phyloP scores from a whole-genome alignment of 2,329 filamentous ascomycete genomes.

The Arthroderma sp. region DNA sequence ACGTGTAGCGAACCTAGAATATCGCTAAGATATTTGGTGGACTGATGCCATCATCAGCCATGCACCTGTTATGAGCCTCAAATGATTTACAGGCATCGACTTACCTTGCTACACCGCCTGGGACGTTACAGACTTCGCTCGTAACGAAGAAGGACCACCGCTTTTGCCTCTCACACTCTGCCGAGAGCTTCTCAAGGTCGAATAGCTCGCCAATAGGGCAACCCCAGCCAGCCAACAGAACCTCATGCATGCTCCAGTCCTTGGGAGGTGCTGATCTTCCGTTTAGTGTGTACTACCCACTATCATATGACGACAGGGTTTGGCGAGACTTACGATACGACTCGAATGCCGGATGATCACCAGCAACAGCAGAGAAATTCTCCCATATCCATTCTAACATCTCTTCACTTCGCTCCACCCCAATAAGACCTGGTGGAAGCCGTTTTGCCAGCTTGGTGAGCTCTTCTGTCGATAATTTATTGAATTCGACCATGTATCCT shows the following conservation, averaged over 20 bases:
- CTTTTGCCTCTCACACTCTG: constrained; percentile 24
- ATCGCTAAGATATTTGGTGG: constrained; percentile 11
- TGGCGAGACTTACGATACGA: constrained; percentile 16
- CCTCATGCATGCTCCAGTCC: constrained; percentile 29
- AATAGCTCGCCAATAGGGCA: constrained; percentile 37
- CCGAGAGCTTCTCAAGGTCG: constrained; percentile 32
- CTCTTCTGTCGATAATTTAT: constrained; percentile 5
- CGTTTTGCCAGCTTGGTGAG: constrained; percentile 5
- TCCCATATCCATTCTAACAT: constrained; percentile 48
- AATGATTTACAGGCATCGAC: neutral
- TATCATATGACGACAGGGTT: constrained; percentile 19
- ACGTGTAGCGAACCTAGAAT: constrained; percentile 6
- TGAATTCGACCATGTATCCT: constrained; percentile 10
- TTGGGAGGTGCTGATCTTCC: constrained; percentile 4
- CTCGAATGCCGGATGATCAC: constrained; percentile 45
- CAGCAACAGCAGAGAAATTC: constrained; percentile 44
- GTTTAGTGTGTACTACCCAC: neutral
- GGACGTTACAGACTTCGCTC: constrained; percentile 37
- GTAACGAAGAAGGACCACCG: constrained; percentile 40
- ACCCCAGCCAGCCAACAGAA: constrained; percentile 39
- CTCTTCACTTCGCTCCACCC: constrained; percentile 37
- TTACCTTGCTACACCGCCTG: constrained; percentile 26
- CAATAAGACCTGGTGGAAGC: constrained; percentile 28
- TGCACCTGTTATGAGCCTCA: neutral
- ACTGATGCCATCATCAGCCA: neutral